Base-by-base conservation (phyloP, 352 stramenopile genomes). In the Phytophthora colocasiae region DNA sequence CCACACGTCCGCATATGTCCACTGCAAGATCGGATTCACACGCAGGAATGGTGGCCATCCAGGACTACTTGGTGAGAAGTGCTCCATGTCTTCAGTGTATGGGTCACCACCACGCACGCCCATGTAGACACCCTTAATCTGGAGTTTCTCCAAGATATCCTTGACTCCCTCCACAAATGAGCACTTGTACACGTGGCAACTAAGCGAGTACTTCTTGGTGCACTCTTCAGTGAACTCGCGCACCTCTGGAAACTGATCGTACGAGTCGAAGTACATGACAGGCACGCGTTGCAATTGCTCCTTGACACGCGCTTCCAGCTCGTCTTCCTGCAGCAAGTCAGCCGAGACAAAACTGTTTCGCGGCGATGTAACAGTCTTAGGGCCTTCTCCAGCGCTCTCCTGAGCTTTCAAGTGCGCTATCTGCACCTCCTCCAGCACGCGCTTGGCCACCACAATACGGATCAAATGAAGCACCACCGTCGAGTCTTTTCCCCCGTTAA, bases 11-110 rank as follows among this genome's bases (percentile, higher is more conserved):
- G 85, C 85, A 79, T 99, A 99, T 6, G 85, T 97, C 97, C 97
- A 99, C 51, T 93, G 65, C 34, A 99, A 71, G 43, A 99, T 97
- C n/a, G 97, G 97, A 78, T 99, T 99, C n/a, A 99, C 91, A 31
- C 97, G 85, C 76, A 99, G 87, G 70, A 99, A 99, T 11, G 96
- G 89, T 36, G 97, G 97, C 97, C 92, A 98, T 3, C 91, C 92
- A 7, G 87, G 78, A 15, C 89, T 92, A 63, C 87, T 97, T 9
- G 91, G 90, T 11, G 80, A 81, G 57, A 94, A 96, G 61, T 95
- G 85, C 46, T 95, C 86, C 63, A 97, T 77, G 51, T 93, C 72
- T 39, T 93, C 87, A 0, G 84, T 95, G 74, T 99, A 97, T 10
- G 97, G 97, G 77, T 99, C 97, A 31, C 92, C 88, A 45, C 81